Conservation (phyloP, 495 filamentous ascomycete species). For the Neurospora tetrasperma region DNA sequence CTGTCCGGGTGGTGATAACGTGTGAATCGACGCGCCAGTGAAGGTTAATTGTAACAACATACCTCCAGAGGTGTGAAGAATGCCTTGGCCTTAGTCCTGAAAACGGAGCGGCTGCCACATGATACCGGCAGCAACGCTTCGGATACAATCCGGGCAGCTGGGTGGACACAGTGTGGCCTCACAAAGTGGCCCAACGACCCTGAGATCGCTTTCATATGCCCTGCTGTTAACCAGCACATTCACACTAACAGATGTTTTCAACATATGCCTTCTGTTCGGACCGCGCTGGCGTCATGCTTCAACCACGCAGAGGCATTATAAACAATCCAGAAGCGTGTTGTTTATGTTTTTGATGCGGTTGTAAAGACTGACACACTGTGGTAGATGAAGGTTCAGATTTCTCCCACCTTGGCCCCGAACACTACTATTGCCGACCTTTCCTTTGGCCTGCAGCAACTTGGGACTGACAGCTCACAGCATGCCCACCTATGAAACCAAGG, state of each 20-base stretch:
- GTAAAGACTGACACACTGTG: neutral
- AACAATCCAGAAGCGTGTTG: neutral
- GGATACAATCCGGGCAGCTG: neutral
- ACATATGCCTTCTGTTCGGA: slow-evolving; percentile 7
- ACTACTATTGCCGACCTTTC: neutral
- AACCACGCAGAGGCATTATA: neutral
- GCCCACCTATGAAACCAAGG: neutral
- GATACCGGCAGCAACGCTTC: neutral
- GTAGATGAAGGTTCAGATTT: neutral
- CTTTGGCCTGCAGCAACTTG: neutral
- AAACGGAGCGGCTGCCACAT: neutral
- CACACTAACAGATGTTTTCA: slow-evolving; percentile 4
- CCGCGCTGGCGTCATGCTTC: slow-evolving; percentile 3
- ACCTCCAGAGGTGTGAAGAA: neutral
- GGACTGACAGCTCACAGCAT: slow-evolving; percentile 2
- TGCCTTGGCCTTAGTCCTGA: neutral
- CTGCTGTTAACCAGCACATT: neutral
- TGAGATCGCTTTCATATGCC: neutral
- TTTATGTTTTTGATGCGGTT: slow-evolving; percentile 1
- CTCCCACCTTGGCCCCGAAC: neutral
- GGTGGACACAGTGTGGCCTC: neutral
- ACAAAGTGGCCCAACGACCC: neutral
- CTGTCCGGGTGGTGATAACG: neutral
- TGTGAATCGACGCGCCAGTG: neutral
- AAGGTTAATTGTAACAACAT: neutral